Evolutionary conservation across 2,329 filamentous ascomycete species (phyloP).

Genomic region (Exophiala aquamarina): DNA sequence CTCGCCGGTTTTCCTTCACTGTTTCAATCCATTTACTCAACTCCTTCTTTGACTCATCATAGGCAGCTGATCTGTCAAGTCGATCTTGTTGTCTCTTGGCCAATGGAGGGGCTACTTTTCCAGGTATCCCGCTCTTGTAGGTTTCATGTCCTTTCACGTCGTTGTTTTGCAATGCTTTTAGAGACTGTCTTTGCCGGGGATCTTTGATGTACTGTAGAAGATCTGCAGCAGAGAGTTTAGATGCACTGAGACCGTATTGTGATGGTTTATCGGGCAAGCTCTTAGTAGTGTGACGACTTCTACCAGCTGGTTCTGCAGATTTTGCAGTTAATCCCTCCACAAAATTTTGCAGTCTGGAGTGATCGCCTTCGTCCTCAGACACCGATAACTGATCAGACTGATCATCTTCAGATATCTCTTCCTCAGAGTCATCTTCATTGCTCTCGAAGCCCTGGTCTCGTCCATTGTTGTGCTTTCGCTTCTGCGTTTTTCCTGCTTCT

Average conservation of each 20-base stretch:
- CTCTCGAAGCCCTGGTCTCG: constrained; percentile 51
- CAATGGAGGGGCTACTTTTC: constrained; percentile 79
- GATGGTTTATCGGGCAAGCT: constrained; percentile 63
- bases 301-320: constrained; percentile 16
- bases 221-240: constrained; percentile 74
- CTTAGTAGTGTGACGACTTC: constrained; percentile 28
- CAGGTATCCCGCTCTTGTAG: constrained; percentile 55
- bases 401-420: constrained; percentile 40
- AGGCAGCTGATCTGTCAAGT: constrained; percentile 77
- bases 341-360: constrained; percentile 66
- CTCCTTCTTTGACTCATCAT: constrained; percentile 87
- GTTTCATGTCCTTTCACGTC: constrained; percentile 55
- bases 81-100: constrained; percentile 83
- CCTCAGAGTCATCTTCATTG: constrained; percentile 46
- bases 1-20: constrained; percentile 87
- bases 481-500: constrained; percentile 32
- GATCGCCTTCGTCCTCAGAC: constrained; percentile 52
- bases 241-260: constrained; percentile 58
- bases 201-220: constrained; percentile 72
- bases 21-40: constrained; percentile 91
- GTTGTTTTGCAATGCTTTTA: constrained; percentile 71
- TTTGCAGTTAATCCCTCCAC: constrained; percentile 46
- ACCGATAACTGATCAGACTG: constrained; percentile 39
- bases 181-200: constrained; percentile 71
- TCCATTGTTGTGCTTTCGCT: constrained; percentile 35